Conservation (phyloP, 2,329 filamentous ascomycete species). For the Elsinoe ampelina region DNA sequence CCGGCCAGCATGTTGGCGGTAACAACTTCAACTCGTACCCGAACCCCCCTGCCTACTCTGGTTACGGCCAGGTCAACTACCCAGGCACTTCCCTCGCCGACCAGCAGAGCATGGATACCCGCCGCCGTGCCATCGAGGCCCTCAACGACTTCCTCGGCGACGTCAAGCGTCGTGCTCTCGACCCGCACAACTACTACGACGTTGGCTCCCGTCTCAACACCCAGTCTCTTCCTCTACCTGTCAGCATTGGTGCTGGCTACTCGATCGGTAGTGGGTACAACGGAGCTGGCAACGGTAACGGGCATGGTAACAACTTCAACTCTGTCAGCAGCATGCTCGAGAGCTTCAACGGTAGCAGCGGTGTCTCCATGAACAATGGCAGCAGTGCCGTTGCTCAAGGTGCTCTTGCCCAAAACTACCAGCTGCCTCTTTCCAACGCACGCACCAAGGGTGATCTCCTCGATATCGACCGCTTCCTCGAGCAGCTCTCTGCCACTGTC, state of each 20-base stretch:
- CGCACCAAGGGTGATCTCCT: conserved; percentile 89
- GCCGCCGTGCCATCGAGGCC: conserved; percentile 72
- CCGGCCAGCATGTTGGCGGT: conserved; percentile 22
- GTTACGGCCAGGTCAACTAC: conserved; percentile 38
- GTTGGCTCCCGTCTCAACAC: conserved; percentile 82
- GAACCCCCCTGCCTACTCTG: conserved; percentile 26
- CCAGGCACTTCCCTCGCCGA: conserved; percentile 33
- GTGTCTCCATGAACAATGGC: conserved; percentile 15
- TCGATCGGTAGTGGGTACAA: conserved; percentile 32
- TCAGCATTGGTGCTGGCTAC: conserved; percentile 28
- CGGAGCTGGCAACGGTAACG: conserved; percentile 21
- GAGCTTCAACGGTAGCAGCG: conserved; percentile 21
- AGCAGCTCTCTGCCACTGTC: conserved; percentile 91
- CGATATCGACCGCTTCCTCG: conserved; percentile 88
- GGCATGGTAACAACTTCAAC: conserved; percentile 22
- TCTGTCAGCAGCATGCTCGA: conserved; percentile 26
- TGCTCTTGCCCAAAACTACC: conserved; percentile 68
- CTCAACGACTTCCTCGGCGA: conserved; percentile 91
- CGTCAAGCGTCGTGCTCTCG: conserved; percentile 82
- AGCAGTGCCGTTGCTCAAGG: conserved; percentile 40
- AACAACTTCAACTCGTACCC: conserved; percentile 18
- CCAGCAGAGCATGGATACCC: conserved; percentile 50
- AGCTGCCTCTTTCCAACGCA: conserved; percentile 72
- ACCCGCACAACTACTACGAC: conserved; percentile 80
- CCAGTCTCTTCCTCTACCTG: conserved; percentile 42